These are phyloP conservation scores for Xylariaceae sp. DNA, from an alignment of 2,329 filamentous ascomycete species.

Conservation along the genomic window DNA sequence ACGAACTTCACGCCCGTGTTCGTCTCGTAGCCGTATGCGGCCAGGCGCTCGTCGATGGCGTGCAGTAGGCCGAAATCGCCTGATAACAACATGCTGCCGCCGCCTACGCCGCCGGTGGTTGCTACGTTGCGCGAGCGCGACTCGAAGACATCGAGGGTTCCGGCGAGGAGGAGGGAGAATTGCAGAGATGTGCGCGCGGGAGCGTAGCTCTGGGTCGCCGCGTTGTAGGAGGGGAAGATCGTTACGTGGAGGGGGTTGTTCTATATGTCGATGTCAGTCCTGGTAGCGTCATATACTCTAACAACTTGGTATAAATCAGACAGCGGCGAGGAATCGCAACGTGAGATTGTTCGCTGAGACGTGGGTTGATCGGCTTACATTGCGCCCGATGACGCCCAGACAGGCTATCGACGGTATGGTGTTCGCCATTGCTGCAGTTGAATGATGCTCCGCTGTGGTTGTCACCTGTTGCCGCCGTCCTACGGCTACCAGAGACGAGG, in stretches of 20 bases:
- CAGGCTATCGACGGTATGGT: conserved; percentile 79
- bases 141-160: conserved; percentile 90
- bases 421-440: conserved; percentile 44
- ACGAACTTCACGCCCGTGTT: conserved; percentile 92
- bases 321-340: too few species aligned
- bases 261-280: conserved; percentile 41
- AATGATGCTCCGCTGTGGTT: not conserved
- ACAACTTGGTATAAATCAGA: too few species aligned
- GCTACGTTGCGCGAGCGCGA: conserved; percentile 69
- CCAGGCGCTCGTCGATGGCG: conserved; percentile 86
- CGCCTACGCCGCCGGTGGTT: conserved; percentile 19
- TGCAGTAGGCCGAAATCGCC: conserved; percentile 90
- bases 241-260: conserved; percentile 95
- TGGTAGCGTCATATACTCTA: not conserved
- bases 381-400: conserved; percentile 87
- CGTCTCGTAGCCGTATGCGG: conserved; percentile 92
- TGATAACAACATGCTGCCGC: conserved; percentile 40
- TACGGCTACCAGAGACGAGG: not conserved
- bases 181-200: conserved; percentile 71
- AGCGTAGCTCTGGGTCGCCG: conserved; percentile 45
- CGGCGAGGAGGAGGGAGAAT: conserved; percentile 86
- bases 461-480: not conserved
- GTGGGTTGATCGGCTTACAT: conserved; percentile 50
- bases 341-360: not conserved
- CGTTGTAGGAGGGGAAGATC: conserved; percentile 72